phyloP scores from a whole-genome alignment of 2,329 filamentous ascomycete species.

The Penicillium brasilianum region DNA sequence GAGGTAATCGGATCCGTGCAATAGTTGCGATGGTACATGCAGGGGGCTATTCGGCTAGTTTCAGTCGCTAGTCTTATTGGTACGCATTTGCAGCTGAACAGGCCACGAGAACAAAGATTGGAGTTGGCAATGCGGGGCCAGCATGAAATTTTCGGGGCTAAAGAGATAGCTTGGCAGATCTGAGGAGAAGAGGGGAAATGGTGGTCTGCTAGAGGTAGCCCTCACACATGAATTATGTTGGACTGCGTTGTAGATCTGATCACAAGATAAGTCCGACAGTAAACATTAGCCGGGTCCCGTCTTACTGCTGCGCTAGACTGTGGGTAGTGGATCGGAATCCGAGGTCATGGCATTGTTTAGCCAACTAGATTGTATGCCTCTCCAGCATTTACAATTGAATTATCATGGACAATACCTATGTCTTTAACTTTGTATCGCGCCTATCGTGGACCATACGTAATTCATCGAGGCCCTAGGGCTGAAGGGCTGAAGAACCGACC shows the following conservation, averaged over 20 bases:
- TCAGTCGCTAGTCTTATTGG: not conserved
- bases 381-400: no score
- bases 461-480: not conserved
- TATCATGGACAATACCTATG: no score
- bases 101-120: not conserved
- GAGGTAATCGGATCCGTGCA: not conserved
- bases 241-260: not conserved
- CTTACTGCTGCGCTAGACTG: no score
- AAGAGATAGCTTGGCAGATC: not conserved
- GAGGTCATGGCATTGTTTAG: not conserved
- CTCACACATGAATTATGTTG: no score
- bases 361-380: not conserved
- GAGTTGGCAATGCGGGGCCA: slow-evolving; percentile 1
- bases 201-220: no score
- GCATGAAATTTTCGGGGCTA: not conserved
- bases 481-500: not conserved
- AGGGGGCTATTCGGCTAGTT: not conserved
- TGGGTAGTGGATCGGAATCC: not conserved
- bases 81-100: not conserved
- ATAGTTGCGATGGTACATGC: slow-evolving; percentile 2
- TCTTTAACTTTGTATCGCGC: no score
- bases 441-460: not conserved
- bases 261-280: slow-evolving; percentile 1
- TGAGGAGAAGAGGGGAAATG: not conserved
- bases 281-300: not conserved